Conservation (phyloP, 1,284 basidiomycete genomes). For the Abortiporus biennis region DNA sequence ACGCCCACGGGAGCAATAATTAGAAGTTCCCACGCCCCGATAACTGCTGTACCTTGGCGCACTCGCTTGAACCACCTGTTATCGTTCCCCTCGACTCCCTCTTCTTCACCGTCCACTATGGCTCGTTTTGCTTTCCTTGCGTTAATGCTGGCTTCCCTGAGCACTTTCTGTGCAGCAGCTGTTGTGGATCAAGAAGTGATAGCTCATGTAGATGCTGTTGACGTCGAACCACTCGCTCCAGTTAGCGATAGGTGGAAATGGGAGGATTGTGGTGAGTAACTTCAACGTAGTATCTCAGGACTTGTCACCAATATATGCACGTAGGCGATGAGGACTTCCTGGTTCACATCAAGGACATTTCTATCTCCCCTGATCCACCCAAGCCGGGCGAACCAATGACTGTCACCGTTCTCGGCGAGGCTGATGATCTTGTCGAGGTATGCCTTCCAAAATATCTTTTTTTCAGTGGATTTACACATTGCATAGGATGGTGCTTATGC, state of each 20-base stretch:
- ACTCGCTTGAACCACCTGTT: conserved; percentile 4
- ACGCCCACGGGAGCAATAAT: conserved; percentile 5
- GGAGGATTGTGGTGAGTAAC: conserved; percentile 49
- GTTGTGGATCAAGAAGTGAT: background rate
- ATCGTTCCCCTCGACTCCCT: conserved; percentile 6
- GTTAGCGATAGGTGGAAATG: conserved; percentile 45
- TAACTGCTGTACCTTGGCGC: background rate
- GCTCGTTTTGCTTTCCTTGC: conserved; percentile 34
- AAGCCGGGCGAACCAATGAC: conserved; percentile 79
- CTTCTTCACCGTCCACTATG: conserved; percentile 27
- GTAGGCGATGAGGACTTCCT: conserved; percentile 42
- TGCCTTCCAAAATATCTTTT: conserved; percentile 13
- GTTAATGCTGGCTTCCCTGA: conserved; percentile 30
- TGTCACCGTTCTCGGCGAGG: conserved; percentile 66
- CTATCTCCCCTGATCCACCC: conserved; percentile 77
- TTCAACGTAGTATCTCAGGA: background rate
- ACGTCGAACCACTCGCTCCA: background rate
- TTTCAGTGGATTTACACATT: conserved; percentile 2
- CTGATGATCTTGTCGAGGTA: conserved; percentile 62
- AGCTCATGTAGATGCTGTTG: no score
- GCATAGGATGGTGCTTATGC: conserved; percentile 86
- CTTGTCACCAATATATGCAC: background rate
- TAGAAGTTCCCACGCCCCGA: background rate
- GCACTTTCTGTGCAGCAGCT: conserved; percentile 8
- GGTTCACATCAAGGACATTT: conserved; percentile 61